These are phyloP conservation scores for Echeveria elegans DNA, from an alignment of 164 flowering plant genomes.

Conservation along the genomic window DNA sequence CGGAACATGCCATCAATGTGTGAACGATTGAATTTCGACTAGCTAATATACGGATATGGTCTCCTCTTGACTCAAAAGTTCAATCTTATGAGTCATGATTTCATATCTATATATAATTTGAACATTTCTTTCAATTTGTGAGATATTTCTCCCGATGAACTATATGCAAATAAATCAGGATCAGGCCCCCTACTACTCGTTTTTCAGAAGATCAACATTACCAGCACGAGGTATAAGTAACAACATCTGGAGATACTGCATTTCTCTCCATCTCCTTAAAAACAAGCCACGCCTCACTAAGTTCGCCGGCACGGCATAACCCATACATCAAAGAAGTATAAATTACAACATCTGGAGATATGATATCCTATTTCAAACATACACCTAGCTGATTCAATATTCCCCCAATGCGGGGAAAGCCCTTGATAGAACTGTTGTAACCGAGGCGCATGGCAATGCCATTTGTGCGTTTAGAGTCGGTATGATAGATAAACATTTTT, in stretches of 20 bases:
- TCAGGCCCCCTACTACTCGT: not conserved
- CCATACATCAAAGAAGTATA: not conserved
- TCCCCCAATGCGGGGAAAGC: not conserved
- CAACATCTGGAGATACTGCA: not conserved
- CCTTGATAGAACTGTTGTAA: not conserved
- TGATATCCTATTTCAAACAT: not conserved
- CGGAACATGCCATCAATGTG: no score
- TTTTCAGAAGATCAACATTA: not conserved
- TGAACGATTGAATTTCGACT: no score
- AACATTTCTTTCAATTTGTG: no score
- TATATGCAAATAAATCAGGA: no score
- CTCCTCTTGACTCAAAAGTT: no score
- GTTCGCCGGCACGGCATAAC: not conserved
- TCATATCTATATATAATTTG: no score
- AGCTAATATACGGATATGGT: no score
- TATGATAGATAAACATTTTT: not conserved
- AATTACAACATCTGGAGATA: not conserved
- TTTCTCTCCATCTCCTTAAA: not conserved
- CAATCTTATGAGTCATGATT: no score
- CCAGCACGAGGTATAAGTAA: not conserved
- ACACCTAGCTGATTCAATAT: not conserved
- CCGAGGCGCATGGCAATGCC: not conserved
- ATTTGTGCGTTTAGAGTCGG: not conserved
- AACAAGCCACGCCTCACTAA: not conserved
- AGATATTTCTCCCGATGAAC: no score